Base-by-base conservation (phyloP, 1,284 basidiomycete genomes). In the Caloboletus firmus region DNA sequence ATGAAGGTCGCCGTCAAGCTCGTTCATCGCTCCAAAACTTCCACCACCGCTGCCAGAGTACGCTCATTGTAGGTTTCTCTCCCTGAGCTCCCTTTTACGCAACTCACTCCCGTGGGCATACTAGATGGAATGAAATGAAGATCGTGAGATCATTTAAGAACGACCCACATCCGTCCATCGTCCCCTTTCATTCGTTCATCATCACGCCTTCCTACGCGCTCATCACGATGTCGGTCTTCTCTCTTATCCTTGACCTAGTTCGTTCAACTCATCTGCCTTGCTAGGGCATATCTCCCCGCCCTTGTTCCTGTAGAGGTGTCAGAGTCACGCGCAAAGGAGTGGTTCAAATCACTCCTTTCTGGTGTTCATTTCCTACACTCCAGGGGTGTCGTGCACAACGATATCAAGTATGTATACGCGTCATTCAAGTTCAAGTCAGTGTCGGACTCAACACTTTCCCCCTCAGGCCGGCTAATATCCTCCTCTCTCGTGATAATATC, bases 111-210 rank as follows among this genome's bases (percentile, higher is more conserved):
- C 5, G 40, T 22, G 43, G 40, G 39, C 45, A 2, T 22, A 9
- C 41, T 55, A 89, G 88, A 74, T 95, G 91, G 92, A 93, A 93
- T 67, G 93, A 95, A 76, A 94, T 95, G 92, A 94, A 94, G 79
- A 89, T 95, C 60, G 85, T 95, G 59, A 80, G 88, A 59, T 76
- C 84, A 12, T 84, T 96, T 68, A 89, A 88, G 71, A 74, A 84
- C 47, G 87, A 93, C 64, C 84, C 87, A 9, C 94, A 97, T 69
- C 93, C 93, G 1, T 90, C 90, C 58, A 88, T 98, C 69, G 89
- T 98, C 61, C 83, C 85, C 9, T 96, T 98, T 72, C 87, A 94
- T 63, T 89, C 91, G 4, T 96, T 97, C 77, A 86, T 96, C 66
- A 91, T 97, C 62, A 93, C 93, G 0, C 91, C 92, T 4, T 88